Base-by-base conservation (phyloP, 2,329 filamentous ascomycete genomes). In the Fusarium domesticum region DNA sequence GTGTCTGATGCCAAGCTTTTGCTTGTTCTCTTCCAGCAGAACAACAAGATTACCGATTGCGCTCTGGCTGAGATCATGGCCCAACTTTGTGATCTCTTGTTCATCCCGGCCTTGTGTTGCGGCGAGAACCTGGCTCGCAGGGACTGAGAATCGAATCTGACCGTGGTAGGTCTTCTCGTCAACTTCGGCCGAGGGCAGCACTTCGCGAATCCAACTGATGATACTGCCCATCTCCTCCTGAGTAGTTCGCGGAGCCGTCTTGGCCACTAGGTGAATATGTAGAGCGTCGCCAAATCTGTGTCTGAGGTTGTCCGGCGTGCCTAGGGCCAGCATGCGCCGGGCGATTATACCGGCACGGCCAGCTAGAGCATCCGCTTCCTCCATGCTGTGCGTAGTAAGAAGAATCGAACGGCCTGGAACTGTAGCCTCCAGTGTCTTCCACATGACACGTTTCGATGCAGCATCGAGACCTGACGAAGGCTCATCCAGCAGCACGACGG, bases 361-460 rank as follows among this genome's bases (percentile, higher is more conserved):
- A 0, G 91, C 91, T 3, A 97, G 75, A 1, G 90, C 90, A 60
- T 95, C 89, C 1, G 91, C 92, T 68, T 96, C 92, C 64, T 96
- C 91, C 90, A 96, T 96, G 37, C 82, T 88, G 65, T 97, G 92
- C 0, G 92, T 96, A 0, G 92, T 96, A 15, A 97, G 77, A 2
- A 97, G 74, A 14, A 96, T 80, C 0, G 85, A 87, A n/a, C 91
- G 80, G 0, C 89, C 89, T 0, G 82, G 78, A 0, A 85, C 83
- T 4, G 91, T 83, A 2, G 82, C 77, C 4, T 81, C 80, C 1
- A 96, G 74, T 0, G 90, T 95, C 44, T 81, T 81, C 92, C 92
- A 96, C 87, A 97, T 95, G 53, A 95, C 79, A 33, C 92, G 80
- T 66, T 96, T 96, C 0, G 89, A 85, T 0, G 89, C 89, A 0